phyloP scores from a whole-genome alignment of 202 grass and related monocot species.

The Schoenoplectus tabernaemontani region DNA sequence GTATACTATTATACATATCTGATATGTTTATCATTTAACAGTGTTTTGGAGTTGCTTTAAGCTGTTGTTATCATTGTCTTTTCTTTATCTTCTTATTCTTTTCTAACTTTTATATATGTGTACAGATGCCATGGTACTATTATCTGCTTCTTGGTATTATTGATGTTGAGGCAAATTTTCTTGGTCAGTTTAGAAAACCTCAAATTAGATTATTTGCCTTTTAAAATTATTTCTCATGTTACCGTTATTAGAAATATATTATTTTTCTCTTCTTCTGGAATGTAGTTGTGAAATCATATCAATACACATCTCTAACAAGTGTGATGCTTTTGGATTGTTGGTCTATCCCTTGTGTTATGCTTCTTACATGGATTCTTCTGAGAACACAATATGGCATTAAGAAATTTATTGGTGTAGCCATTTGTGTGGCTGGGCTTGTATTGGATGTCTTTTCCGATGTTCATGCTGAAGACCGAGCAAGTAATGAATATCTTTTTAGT shows the following conservation, averaged over 20 bases:
- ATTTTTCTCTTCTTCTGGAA: conserved; percentile 3
- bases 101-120: neutral
- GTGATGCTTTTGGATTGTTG: conserved; percentile 95
- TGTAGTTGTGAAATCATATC: conserved; percentile 80
- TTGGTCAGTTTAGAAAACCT: conserved; percentile 39
- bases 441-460: conserved; percentile 83
- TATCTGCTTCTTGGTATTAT: conserved; percentile 71
- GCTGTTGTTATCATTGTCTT: neutral
- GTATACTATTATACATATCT: neutral
- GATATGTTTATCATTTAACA: neutral
- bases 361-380: conserved; percentile 76
- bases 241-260: neutral
- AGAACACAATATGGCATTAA: conserved; percentile 68
- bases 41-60: neutral
- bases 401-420: conserved; percentile 54
- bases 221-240: neutral
- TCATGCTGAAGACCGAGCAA: conserved; percentile 52
- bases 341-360: conserved; percentile 77
- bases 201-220: neutral
- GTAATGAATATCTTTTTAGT: conserved; percentile 21
- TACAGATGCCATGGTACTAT: conserved; percentile 77
- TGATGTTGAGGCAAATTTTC: conserved; percentile 92
- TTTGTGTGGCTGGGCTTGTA: conserved; percentile 61
- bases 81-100: neutral
- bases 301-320: conserved; percentile 88